Percentiles rank a stretch among this genome's conserved stretches.
Conservation (phyloP, 192 early-diverging fungal species). For the Mortierella hygrophila region DNA sequence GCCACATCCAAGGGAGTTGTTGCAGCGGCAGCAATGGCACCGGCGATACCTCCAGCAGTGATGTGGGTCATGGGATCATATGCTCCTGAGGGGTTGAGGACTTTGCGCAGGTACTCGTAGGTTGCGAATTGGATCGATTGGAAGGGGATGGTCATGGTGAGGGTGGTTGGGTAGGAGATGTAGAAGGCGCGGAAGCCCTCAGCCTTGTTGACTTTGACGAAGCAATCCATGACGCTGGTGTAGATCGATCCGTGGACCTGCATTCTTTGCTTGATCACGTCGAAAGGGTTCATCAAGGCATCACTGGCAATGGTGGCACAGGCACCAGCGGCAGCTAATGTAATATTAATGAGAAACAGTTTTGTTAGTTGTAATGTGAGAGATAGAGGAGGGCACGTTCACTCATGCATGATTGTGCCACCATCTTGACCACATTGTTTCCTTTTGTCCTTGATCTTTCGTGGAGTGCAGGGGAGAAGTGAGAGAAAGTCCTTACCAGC, state of each 20-base stretch:
- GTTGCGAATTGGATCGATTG: conserved; percentile 94
- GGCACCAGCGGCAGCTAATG: conserved; percentile 83
- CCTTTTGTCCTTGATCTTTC: not conserved
- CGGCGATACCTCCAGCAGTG: conserved; percentile 88
- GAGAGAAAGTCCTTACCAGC: conserved; percentile 57
- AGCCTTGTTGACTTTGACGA: conserved; percentile 69
- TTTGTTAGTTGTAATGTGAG: not conserved
- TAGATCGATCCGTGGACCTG: conserved; percentile 85
- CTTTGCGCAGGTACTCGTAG: conserved; percentile 90
- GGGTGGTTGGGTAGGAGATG: conserved; percentile 93
- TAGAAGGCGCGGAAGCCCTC: conserved; percentile 93
- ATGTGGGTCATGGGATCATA: conserved; percentile 94
- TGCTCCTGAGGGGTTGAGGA: conserved; percentile 79
- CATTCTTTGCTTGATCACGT: conserved; percentile 98
- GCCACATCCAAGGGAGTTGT: conserved; percentile 97
- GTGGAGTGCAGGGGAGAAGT: not conserved
- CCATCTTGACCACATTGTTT: not conserved
- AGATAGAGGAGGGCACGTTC: conserved; percentile 1
- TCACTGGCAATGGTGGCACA: conserved; percentile 91
- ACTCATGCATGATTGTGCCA: conserved; percentile 8
- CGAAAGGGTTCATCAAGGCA: conserved; percentile 96
- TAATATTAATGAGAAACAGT: conserved; percentile 14
- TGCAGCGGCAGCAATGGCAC: conserved; percentile 85
- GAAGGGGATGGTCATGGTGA: conserved; percentile 96
- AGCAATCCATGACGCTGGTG: conserved; percentile 79